phyloP scores from a whole-genome alignment of 169 alveolate species.

The Plasmodium billcollinsi region DNA sequence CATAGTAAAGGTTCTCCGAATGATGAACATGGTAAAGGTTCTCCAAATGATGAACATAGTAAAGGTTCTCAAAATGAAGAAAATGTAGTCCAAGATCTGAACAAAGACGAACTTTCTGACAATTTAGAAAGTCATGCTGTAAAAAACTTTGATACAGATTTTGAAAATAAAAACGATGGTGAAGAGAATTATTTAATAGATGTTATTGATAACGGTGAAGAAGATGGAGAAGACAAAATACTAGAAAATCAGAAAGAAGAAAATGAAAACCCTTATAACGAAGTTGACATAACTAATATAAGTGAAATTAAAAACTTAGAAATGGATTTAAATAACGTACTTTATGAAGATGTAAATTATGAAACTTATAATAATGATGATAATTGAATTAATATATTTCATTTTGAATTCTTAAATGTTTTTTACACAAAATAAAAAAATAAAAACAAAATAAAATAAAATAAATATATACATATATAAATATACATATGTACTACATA shows the following conservation, averaged over 20 bases:
- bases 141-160: not conserved
- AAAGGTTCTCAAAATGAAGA: not conserved
- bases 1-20: too few species aligned
- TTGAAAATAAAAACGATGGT: slow-evolving; percentile 22
- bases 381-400: not conserved
- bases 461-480: not conserved
- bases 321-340: slow-evolving; percentile 57
- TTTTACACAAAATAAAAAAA: not conserved
- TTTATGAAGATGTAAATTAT: slow-evolving; percentile 55
- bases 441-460: not conserved
- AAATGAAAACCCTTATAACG: not conserved
- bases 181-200: slow-evolving; percentile 18
- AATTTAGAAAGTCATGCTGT: slow-evolving; percentile 1
- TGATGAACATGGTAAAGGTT: not conserved
- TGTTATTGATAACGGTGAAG: not conserved
- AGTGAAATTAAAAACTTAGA: slow-evolving; percentile 43
- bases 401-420: not conserved
- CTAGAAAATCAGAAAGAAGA: not conserved
- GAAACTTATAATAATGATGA: slow-evolving; percentile 64
- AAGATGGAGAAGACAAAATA: not conserved
- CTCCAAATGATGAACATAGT: not conserved
- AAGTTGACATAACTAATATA: slow-evolving; percentile 12
- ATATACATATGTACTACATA: not conserved
- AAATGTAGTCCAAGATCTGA: not conserved
- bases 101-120: not conserved